Base-by-base conservation (phyloP, 2,329 filamentous ascomycete species). In the Epichloe elymi region DNA sequence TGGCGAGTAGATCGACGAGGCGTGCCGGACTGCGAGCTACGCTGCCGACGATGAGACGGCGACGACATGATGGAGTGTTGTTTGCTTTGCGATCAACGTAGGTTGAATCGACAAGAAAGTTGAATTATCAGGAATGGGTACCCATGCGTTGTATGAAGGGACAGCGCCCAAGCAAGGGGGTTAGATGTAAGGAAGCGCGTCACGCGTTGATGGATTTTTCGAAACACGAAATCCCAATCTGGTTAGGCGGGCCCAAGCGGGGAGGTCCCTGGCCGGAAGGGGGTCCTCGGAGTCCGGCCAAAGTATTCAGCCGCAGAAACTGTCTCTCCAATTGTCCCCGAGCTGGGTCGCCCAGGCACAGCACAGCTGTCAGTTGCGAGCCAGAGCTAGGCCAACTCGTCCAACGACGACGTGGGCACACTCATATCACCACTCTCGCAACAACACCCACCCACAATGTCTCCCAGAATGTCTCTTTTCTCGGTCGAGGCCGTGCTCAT, bases 401-500 rank as follows among this genome's bases (percentile, higher is more conserved):
- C 37, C 40, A 4, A 30, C 40, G 40, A 14, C n/a, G 11, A 10
- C 40, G 40, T 19, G n/a, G 40, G 15, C 26, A 45, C 26, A 45
- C 41, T 20, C 47, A 36, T 15, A 46, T 46, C 17, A 44, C 52
- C 44, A 47, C 43, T 37, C 42, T 48, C 40, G 43, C 49, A 48
- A 11, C 49, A 42, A 39, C 46, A 44, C 50, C 46, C 33, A 33
- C 55, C 36, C 61, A 64, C 49, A 56, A 88, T 89, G 85, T 79
- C 83, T 59, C 82, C 83, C 56, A 80, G 81, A 70, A 82, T 88
- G 72, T 85, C 83, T 56, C 78, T 89, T 43, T 85, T 85, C 73
- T 81, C 83, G 62, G 77, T 89, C 64, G 85, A 86, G 67, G 86
- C 86, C 64, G 77, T 90, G 66, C 76, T 88, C 59, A 82, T 90